phyloP scores from a whole-genome alignment of 1,284 basidiomycete genomes.

The Rhodotorula glutinis region DNA sequence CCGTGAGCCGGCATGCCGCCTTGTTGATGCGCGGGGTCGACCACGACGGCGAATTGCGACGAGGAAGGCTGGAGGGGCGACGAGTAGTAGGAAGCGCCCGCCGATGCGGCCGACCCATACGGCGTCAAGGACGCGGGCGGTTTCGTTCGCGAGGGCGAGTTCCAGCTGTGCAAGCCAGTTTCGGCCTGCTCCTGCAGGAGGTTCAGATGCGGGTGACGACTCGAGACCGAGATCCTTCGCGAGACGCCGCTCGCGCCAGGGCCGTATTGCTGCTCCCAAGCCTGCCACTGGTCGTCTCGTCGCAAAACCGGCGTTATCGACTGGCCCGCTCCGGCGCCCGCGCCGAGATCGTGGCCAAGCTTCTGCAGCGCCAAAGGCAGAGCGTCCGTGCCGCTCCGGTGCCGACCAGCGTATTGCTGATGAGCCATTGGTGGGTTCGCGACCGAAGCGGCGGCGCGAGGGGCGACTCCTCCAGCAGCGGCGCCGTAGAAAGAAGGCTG shows the following conservation, averaged over 20 bases:
- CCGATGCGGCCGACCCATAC: neutral
- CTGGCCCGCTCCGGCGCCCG: constrained; percentile 25
- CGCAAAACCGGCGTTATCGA: constrained; percentile 36
- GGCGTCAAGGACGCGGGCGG: neutral
- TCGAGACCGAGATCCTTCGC: constrained; percentile 69
- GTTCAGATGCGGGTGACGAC: constrained; percentile 81
- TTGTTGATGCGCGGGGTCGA: constrained; percentile 20
- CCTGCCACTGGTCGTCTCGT: constrained; percentile 39
- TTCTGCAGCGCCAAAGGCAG: constrained; percentile 77
- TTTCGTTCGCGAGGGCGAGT: constrained; percentile 48
- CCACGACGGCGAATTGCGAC: constrained; percentile 33
- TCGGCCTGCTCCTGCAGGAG: constrained; percentile 71
- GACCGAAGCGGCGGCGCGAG: constrained; percentile 10
- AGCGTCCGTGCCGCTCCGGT: constrained; percentile 78
- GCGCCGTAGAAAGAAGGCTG: constrained; percentile 24
- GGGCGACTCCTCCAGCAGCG: constrained; percentile 16
- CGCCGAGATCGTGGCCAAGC: constrained; percentile 45
- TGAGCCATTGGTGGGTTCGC: constrained; percentile 41
- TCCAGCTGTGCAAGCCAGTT: constrained; percentile 49
- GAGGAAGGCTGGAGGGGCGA: constrained; percentile 17
- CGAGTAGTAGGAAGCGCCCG: constrained; percentile 21
- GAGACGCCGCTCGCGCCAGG: constrained; percentile 17
- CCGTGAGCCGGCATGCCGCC: neutral
- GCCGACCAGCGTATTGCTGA: constrained; percentile 50
- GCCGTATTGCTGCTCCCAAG: constrained; percentile 32